phyloP scores from a whole-genome alignment of 2,329 filamentous ascomycete genomes.

The Claviceps sp. region DNA sequence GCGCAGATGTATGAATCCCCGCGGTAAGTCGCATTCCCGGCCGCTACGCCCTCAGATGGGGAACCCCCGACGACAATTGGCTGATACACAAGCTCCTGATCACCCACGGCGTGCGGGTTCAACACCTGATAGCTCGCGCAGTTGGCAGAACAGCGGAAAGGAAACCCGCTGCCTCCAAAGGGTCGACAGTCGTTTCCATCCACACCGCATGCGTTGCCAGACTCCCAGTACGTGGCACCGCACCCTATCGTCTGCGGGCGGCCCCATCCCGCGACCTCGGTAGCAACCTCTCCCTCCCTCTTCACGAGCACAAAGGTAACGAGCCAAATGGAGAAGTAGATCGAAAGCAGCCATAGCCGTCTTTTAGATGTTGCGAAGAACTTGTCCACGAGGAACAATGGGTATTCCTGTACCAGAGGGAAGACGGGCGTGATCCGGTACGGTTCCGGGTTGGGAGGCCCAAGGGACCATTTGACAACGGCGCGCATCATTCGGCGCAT shows the following conservation, averaged over 20 bases:
- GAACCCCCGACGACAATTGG: conserved; percentile 54
- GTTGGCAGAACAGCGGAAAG: conserved; percentile 63
- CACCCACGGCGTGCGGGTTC: conserved; percentile 64
- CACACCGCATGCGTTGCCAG: conserved; percentile 59
- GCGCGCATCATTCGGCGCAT: conserved; percentile 31
- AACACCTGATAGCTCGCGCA: conserved; percentile 53
- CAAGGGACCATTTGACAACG: conserved; percentile 36
- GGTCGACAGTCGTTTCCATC: conserved; percentile 65
- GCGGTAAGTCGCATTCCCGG: conserved; percentile 52
- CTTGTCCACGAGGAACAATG: conserved; percentile 48
- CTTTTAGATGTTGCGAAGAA: conserved; percentile 47
- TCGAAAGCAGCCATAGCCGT: conserved; percentile 42
- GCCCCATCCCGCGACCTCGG: conserved; percentile 55
- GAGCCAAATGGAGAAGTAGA: conserved; percentile 54
- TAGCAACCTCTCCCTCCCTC: conserved; percentile 43
- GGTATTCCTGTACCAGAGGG: conserved; percentile 53
- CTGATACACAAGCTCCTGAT: conserved; percentile 49
- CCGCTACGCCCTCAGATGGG: conserved; percentile 29
- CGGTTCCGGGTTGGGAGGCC: conserved; percentile 38
- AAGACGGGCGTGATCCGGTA: conserved; percentile 45
- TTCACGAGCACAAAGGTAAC: conserved; percentile 56
- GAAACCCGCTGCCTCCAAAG: conserved; percentile 54
- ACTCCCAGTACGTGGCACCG: conserved; percentile 54
- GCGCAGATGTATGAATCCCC: conserved; percentile 83
- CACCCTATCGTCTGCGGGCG: conserved; percentile 53